Evolutionary conservation across 177 flowering plant species (phyloP).

Genomic region (Vitis hybrid): DNA sequence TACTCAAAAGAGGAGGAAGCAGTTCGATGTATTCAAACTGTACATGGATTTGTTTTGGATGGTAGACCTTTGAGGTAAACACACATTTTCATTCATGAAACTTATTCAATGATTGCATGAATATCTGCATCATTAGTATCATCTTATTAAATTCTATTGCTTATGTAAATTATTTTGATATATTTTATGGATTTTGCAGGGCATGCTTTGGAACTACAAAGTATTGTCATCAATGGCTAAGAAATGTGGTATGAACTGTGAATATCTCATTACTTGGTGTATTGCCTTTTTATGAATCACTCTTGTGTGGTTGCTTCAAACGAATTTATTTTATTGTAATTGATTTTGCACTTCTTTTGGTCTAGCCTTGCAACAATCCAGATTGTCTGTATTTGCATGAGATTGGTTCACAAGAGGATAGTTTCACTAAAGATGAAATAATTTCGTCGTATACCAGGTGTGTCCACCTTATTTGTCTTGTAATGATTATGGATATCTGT

Average conservation of each 20-base stretch:
- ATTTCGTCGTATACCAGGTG: constrained; percentile 91
- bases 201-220: constrained; percentile 86
- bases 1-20: constrained; percentile 96
- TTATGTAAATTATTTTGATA: not conserved
- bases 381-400: constrained; percentile 99
- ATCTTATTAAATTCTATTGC: not conserved
- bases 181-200: constrained; percentile 27
- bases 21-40: constrained; percentile 84
- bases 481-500: too few relatives aligned
- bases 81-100: not conserved
- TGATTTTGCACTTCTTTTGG: not conserved
- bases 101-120: not conserved
- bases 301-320: not conserved
- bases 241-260: constrained; percentile 56
- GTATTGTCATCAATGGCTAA: constrained; percentile 84
- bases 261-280: not conserved
- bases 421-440: constrained; percentile 93
- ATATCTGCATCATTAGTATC: not conserved
- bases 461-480: not conserved
- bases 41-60: constrained; percentile 85
- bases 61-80: constrained; percentile 79
- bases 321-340: not conserved
- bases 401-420: constrained; percentile 90
- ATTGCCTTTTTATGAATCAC: not conserved
- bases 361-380: constrained; percentile 86